phyloP scores from a whole-genome alignment of 495 filamentous ascomycete species.

The Podospora pseudoanserina region DNA sequence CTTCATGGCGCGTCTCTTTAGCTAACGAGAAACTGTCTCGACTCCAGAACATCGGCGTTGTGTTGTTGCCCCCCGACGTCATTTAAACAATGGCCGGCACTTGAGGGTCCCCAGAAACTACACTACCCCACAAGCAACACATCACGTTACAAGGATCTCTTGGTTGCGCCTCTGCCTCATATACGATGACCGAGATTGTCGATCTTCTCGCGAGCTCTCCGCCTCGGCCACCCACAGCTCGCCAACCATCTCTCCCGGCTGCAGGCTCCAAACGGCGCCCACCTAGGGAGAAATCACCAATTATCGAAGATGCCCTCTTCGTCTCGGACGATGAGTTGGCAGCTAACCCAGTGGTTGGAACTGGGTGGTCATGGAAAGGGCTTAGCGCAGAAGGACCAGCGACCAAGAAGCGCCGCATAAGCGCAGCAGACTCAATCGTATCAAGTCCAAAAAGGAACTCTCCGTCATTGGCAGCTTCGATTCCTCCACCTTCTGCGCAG shows the following conservation, averaged over 20 bases:
- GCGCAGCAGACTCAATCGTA: neutral
- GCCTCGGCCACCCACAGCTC: neutral
- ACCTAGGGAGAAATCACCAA: neutral
- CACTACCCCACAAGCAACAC: neutral
- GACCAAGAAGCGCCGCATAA: neutral
- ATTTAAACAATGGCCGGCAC: neutral
- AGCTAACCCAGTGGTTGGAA: neutral
- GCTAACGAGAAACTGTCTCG: neutral
- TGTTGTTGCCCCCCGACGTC: neutral
- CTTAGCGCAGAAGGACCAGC: neutral
- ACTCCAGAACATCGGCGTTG: neutral
- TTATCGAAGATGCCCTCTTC: neutral
- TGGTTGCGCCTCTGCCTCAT: neutral
- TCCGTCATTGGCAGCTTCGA: neutral
- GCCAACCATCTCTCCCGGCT: neutral
- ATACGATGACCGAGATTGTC: neutral
- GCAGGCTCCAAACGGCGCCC: neutral
- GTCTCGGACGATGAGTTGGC: neutral
- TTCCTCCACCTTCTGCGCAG: neutral
- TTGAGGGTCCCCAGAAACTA: neutral
- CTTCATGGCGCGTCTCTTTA: neutral
- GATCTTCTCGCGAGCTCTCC: neutral
- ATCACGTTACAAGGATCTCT: neutral
- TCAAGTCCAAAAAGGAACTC: neutral
- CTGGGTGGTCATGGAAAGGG: neutral